Evolutionary conservation across 2,329 filamentous ascomycete genomes (phyloP).

Genomic region (Cladobotryum mycophilum): DNA sequence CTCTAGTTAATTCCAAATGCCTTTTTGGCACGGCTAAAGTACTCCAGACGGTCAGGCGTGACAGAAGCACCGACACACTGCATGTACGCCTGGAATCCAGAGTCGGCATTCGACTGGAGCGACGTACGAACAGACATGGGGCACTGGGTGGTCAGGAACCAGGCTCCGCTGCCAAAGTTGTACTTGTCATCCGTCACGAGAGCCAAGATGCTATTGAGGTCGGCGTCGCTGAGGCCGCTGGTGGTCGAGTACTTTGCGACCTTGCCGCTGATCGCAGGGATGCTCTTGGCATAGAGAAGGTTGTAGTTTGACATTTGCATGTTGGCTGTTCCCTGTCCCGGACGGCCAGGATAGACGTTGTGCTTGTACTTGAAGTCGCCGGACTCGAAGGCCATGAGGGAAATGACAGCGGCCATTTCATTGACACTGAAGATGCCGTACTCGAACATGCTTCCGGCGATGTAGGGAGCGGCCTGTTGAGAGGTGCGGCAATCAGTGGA

Average conservation of each 20-base stretch:
- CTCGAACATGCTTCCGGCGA: conserved; percentile 49
- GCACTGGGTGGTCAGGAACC: conserved; percentile 46
- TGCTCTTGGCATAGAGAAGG: conserved; percentile 39
- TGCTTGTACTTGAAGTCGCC: conserved; percentile 64
- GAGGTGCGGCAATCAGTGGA: conserved; percentile 60
- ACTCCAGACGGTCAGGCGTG: conserved; percentile 29
- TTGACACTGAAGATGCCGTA: conserved; percentile 50
- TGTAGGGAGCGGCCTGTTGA: conserved; percentile 49
- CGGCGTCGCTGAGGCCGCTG: conserved; percentile 23
- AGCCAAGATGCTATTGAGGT: conserved; percentile 36
- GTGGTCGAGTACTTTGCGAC: conserved; percentile 23
- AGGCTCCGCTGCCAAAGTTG: conserved; percentile 48
- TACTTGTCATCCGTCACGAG: conserved; percentile 42
- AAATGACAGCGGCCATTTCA: conserved; percentile 63
- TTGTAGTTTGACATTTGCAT: conserved; percentile 45
- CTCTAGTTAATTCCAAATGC: conserved; percentile 34
- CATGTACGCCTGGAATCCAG: conserved; percentile 42
- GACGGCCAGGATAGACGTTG: conserved; percentile 50
- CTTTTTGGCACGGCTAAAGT: conserved; percentile 40
- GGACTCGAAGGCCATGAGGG: conserved; percentile 67
- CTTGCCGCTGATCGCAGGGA: conserved; percentile 32
- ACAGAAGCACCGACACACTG: conserved; percentile 37
- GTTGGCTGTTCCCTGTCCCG: conserved; percentile 65
- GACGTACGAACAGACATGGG: conserved; percentile 21
- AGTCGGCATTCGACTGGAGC: conserved; percentile 33